phyloP scores from a whole-genome alignment of 139 green algal species.

The Volvox africanus region DNA sequence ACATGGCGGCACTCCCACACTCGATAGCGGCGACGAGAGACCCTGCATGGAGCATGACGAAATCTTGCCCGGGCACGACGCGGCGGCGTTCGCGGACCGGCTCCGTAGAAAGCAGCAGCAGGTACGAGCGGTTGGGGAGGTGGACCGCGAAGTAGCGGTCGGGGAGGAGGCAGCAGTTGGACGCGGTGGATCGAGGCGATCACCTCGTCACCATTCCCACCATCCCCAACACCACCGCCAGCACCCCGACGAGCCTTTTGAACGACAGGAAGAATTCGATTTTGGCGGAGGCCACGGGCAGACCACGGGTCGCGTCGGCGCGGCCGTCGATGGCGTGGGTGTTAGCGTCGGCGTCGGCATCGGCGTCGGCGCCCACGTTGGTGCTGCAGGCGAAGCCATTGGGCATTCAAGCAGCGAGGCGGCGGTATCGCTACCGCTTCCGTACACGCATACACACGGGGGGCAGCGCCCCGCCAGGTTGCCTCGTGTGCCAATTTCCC shows the following conservation, averaged over 20 bases:
- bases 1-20: conserved; percentile 30
- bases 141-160: not conserved
- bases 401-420: too few species aligned
- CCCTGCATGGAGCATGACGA: conserved; percentile 29
- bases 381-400: not conserved
- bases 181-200: not conserved
- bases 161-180: not conserved
- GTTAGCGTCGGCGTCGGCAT: not conserved
- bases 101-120: conserved; percentile 6
- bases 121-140: not conserved
- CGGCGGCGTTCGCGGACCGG: not conserved
- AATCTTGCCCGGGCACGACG: conserved; percentile 38
- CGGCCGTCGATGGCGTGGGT: too few species aligned
- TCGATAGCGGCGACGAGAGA: conserved; percentile 39
- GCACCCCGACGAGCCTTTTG: not conserved
- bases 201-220: not conserved
- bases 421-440: too few species aligned
- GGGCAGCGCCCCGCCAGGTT: too few species aligned
- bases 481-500: too few species aligned
- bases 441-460: too few species aligned
- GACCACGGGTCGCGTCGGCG: not conserved
- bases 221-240: not conserved
- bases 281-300: not conserved
- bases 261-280: conserved; percentile 19
- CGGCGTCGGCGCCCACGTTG: not conserved